A percentile compares a stretch with the other conserved stretches of the same genome.
These are phyloP conservation scores for Aquilaria yunnanensis DNA, from an alignment of 345 rosid genomes.

Conservation along the genomic window DNA sequence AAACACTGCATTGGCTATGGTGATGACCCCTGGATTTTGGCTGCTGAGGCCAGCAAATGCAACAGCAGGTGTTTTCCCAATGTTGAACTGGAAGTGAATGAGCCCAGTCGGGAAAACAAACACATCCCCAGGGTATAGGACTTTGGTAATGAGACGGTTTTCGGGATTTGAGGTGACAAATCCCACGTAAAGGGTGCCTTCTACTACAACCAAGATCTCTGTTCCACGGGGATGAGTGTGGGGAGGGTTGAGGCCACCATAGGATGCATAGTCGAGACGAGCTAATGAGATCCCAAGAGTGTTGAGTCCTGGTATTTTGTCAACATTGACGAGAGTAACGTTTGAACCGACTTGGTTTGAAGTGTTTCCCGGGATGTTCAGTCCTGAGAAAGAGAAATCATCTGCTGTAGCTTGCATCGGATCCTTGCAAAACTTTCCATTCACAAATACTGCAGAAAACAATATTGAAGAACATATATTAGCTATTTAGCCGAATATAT, in stretches of 20 bases:
- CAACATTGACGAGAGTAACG: slow-evolving; percentile 10
- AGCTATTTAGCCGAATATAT: neutral
- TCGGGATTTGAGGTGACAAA: slow-evolving; percentile 24
- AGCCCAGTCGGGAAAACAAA: slow-evolving; percentile 39
- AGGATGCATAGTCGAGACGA: slow-evolving; percentile 18
- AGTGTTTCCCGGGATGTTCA: slow-evolving; percentile 16
- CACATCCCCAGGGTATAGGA: slow-evolving; percentile 42
- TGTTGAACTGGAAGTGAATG: slow-evolving; percentile 40
- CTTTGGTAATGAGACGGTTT: slow-evolving; percentile 32
- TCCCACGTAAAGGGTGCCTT: slow-evolving; percentile 23
- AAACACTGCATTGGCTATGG: slow-evolving; percentile 33
- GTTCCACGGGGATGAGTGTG: slow-evolving; percentile 30
- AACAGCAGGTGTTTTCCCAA: slow-evolving; percentile 30
- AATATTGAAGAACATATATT: neutral
- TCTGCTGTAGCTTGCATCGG: slow-evolving; percentile 17
- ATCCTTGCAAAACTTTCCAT: slow-evolving; percentile 34
- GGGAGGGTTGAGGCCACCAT: slow-evolving; percentile 25
- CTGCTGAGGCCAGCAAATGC: slow-evolving; percentile 36
- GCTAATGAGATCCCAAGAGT: slow-evolving; percentile 23
- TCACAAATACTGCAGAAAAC: slow-evolving; percentile 24
- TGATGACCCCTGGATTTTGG: slow-evolving; percentile 37
- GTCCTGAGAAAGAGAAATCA: slow-evolving; percentile 20
- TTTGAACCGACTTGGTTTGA: slow-evolving; percentile 15
- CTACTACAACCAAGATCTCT: slow-evolving; percentile 2
- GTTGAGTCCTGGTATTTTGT: slow-evolving; percentile 20